Conservation (phyloP, 78 protist species). For the Dictyostelium capitatum region DNA sequence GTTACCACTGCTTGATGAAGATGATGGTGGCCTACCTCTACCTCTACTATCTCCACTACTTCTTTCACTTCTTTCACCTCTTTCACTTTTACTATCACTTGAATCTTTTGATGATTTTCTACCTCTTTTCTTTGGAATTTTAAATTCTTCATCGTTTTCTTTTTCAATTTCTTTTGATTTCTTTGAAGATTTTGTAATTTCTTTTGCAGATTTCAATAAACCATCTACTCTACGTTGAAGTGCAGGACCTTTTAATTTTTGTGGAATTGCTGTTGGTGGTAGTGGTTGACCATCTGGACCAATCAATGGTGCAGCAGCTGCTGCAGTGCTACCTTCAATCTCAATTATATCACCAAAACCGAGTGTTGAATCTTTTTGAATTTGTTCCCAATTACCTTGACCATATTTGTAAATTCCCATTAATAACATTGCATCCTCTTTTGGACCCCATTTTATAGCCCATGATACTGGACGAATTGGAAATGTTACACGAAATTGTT, state of each 20-base stretch:
- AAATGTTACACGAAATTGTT: conserved; percentile 56
- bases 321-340: too few species aligned
- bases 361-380: conserved; percentile 56
- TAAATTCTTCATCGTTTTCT: background rate
- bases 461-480: conserved; percentile 64
- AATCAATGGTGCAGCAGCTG: background rate
- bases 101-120: background rate
- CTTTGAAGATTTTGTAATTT: conserved; percentile 5
- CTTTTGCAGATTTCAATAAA: conserved; percentile 66
- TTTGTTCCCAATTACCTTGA: conserved; percentile 75
- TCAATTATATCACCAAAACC: conserved; percentile 55
- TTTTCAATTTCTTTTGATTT: background rate
- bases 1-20: background rate
- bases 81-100: background rate
- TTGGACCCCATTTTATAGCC: conserved; percentile 71
- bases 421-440: conserved; percentile 81
- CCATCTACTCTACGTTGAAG: conserved; percentile 59
- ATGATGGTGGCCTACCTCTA: background rate
- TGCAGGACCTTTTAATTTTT: conserved; percentile 59
- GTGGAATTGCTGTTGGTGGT: too few species aligned
- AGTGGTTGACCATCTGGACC: background rate
- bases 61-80: background rate
- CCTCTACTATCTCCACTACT: background rate
- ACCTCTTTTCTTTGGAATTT: conserved; percentile 28
- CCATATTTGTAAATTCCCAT: conserved; percentile 78